A percentile compares a stretch with the other conserved stretches of the same genome.
Conservation (phyloP, 139 green algal species). For the Tetradesmus obliquus region DNA sequence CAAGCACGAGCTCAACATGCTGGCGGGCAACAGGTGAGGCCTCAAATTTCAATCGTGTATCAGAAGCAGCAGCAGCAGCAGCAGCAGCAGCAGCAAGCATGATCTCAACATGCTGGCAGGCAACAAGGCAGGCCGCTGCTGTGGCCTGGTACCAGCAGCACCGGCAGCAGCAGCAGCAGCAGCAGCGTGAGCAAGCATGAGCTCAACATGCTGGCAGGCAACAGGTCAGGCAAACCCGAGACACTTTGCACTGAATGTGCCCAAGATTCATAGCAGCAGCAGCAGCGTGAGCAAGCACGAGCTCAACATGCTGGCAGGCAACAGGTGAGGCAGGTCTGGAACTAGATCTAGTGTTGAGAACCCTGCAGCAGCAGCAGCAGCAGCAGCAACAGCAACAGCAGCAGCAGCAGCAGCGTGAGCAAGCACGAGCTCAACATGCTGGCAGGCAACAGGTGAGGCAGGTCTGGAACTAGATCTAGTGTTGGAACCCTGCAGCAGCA, state of each 20-base stretch:
- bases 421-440: conserved; percentile 95
- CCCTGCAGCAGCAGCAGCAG: too few species aligned
- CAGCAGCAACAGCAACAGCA: conserved; percentile 46
- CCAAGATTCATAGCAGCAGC: too few species aligned
- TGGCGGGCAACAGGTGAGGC: conserved; percentile 80
- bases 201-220: too few species aligned
- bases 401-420: conserved; percentile 44
- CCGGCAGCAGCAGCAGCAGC: too few species aligned
- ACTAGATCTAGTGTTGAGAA: conserved; percentile 76
- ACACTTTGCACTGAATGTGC: too few species aligned
- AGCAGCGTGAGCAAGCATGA: too few species aligned
- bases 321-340: neutral
- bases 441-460: conserved; percentile 75
- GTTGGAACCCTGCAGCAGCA: too few species aligned
- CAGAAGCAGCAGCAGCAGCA: neutral
- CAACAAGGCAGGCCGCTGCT: too few species aligned
- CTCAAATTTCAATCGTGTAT: conserved; percentile 60
- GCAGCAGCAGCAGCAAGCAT: too few species aligned
- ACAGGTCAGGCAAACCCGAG: too few species aligned
- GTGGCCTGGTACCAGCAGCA: too few species aligned
- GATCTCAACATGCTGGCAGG: conserved; percentile 87
- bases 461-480: too few species aligned
- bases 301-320: conserved; percentile 83
- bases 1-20: conserved; percentile 93
- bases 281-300: conserved; percentile 77